Percentiles rank a stretch among this genome's conserved stretches.
phyloP scores from a whole-genome alignment of 495 filamentous ascomycete genomes.

The Penicillium roqueforti region DNA sequence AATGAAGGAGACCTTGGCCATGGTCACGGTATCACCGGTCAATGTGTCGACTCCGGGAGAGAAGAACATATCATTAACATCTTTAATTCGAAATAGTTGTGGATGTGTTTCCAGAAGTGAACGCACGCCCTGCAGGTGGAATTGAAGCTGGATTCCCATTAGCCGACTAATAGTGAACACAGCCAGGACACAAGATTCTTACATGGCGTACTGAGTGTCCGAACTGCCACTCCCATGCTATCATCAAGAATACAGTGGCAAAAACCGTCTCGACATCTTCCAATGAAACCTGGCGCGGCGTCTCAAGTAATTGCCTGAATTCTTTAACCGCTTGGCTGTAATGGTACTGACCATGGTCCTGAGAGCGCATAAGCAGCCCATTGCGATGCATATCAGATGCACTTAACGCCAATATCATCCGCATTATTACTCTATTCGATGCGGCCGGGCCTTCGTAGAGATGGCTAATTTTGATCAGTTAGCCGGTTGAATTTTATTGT shows the following conservation, averaged over 20 bases:
- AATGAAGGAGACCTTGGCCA: conserved; percentile 34
- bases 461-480: conserved; percentile 5
- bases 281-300: conserved; percentile 26
- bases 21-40: conserved; percentile 11
- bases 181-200: not conserved
- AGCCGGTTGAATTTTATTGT: not conserved
- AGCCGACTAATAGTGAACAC: not conserved
- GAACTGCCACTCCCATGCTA: conserved; percentile 43
- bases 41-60: conserved; percentile 15
- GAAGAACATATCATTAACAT: conserved; percentile 34
- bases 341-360: conserved; percentile 39
- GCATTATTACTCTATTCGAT: conserved; percentile 42
- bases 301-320: conserved; percentile 39
- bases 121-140: conserved; percentile 41
- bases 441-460: conserved; percentile 38
- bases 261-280: conserved; percentile 38
- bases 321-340: conserved; percentile 42
- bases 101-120: conserved; percentile 39
- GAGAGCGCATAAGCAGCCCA: conserved; percentile 26
- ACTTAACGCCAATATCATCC: conserved; percentile 40
- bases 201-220: conserved; percentile 37
- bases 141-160: conserved; percentile 20
- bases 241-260: conserved; percentile 42
- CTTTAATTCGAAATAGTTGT: conserved; percentile 33
- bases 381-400: conserved; percentile 43